These are phyloP conservation scores for Lonicera japonica DNA, from an alignment of 129 eudicot genomes.

Conservation along the genomic window DNA sequence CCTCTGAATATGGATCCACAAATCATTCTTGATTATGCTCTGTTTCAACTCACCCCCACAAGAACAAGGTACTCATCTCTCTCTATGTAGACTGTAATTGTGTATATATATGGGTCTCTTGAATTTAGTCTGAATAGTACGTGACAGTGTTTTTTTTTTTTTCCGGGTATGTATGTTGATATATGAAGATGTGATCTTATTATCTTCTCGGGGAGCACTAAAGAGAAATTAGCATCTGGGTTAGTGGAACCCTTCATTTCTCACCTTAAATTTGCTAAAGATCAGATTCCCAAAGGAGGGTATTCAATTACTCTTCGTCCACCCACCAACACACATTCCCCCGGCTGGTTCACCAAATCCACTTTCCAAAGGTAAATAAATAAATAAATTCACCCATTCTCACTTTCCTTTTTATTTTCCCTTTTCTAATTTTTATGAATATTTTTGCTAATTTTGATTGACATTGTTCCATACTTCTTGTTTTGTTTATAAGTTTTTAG, in stretches of 20 bases:
- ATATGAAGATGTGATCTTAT: conserved; percentile 83
- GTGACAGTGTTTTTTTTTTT: conserved; percentile 3
- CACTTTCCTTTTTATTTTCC: not conserved
- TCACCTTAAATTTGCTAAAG: conserved; percentile 79
- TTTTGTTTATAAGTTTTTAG: no score
- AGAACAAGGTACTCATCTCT: conserved; percentile 60
- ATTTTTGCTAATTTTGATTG: not conserved
- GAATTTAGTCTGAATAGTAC: not conserved
- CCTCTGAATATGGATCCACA: conserved; percentile 46
- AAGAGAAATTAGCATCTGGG: conserved; percentile 92
- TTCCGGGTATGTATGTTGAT: conserved; percentile 10
- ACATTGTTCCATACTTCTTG: not conserved
- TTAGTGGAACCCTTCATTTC: conserved; percentile 82
- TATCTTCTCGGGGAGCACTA: conserved; percentile 58
- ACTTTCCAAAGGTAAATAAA: conserved; percentile 96
- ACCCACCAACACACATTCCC: conserved; percentile 32
- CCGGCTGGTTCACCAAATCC: conserved; percentile 87
- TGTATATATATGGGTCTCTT: not conserved
- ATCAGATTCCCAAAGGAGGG: conserved; percentile 93
- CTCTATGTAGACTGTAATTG: not conserved
- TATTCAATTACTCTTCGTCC: conserved; percentile 89
- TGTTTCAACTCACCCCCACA: conserved; percentile 83
- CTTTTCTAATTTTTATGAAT: not conserved
- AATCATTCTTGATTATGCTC: conserved; percentile 66
- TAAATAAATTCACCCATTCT: not conserved